Evolutionary conservation across 139 green algal genomes (phyloP).

Genomic region (Astrephomene gubernaculifera): DNA sequence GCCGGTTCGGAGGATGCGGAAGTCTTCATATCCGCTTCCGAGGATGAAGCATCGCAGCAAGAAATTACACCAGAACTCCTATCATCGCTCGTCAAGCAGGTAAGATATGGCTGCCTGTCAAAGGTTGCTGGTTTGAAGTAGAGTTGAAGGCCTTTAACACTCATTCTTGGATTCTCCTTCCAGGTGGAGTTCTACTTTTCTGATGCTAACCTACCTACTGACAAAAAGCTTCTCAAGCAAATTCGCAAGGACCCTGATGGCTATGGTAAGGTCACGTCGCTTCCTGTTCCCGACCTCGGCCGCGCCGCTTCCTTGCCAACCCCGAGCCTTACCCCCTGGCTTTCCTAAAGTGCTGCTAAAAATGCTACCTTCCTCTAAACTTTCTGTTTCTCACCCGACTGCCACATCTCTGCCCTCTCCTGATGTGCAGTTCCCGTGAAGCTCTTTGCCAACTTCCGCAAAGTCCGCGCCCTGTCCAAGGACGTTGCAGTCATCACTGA

Average conservation of each 20-base stretch:
- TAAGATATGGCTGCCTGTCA: not conserved
- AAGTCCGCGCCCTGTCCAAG: conserved; percentile 63
- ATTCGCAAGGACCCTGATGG: conserved; percentile 72
- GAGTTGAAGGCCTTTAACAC: no score
- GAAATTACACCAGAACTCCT: conserved; percentile 39
- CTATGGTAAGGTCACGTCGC: conserved; percentile 71
- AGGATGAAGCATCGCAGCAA: conserved; percentile 11
- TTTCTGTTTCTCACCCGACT: not conserved
- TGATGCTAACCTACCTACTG: conserved; percentile 81
- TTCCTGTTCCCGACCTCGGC: no score
- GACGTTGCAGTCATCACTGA: conserved; percentile 52
- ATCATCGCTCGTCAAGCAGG: conserved; percentile 26
- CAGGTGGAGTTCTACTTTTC: conserved; percentile 88
- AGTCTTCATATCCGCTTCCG: conserved; percentile 26
- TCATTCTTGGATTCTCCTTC: no score
- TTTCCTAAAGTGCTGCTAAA: no score
- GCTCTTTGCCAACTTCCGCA: conserved; percentile 71
- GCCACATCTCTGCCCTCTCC: not conserved
- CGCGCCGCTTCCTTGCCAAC: not conserved
- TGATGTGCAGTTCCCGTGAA: conserved; percentile 68
- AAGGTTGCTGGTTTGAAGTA: not conserved
- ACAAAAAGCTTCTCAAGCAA: conserved; percentile 80
- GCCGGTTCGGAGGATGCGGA: not conserved
- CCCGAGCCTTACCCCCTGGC: no score
- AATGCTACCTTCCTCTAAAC: no score